These are phyloP conservation scores for Tuber brumale DNA, from an alignment of 495 filamentous ascomycete genomes.

Conservation along the genomic window DNA sequence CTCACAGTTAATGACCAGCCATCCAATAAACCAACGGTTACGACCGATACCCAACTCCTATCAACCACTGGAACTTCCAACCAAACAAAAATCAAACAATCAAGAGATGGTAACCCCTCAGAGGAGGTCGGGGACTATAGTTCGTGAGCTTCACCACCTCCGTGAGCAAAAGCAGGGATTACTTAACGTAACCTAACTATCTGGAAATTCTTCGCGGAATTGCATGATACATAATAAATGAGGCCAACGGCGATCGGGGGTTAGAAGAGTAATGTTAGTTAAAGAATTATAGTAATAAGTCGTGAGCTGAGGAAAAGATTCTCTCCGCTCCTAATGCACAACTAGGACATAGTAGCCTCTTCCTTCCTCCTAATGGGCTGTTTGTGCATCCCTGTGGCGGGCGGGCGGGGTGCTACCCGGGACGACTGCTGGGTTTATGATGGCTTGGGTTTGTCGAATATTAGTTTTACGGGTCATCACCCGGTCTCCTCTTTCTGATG, in stretches of 20 bases:
- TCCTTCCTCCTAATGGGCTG: background rate
- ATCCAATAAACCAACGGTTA: background rate
- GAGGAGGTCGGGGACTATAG: background rate
- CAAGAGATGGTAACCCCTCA: background rate
- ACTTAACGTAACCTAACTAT: background rate
- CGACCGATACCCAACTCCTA: background rate
- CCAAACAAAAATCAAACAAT: background rate
- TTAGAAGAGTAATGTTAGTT: background rate
- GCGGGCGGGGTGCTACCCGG: no score
- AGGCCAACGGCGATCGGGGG: background rate
- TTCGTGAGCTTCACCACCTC: background rate
- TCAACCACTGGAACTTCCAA: background rate
- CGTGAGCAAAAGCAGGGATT: background rate
- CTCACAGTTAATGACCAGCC: background rate
- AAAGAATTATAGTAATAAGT: background rate
- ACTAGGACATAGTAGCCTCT: background rate
- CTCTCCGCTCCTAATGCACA: background rate
- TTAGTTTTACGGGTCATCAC: no score
- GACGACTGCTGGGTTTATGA: no score
- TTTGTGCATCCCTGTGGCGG: background rate
- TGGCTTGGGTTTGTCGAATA: no score
- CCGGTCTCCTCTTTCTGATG: no score
- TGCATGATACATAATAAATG: background rate
- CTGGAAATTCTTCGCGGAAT: background rate
- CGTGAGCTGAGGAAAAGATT: background rate